Conservation (phyloP, 2,329 filamentous ascomycete genomes). For the Bipolaris gigantea region DNA sequence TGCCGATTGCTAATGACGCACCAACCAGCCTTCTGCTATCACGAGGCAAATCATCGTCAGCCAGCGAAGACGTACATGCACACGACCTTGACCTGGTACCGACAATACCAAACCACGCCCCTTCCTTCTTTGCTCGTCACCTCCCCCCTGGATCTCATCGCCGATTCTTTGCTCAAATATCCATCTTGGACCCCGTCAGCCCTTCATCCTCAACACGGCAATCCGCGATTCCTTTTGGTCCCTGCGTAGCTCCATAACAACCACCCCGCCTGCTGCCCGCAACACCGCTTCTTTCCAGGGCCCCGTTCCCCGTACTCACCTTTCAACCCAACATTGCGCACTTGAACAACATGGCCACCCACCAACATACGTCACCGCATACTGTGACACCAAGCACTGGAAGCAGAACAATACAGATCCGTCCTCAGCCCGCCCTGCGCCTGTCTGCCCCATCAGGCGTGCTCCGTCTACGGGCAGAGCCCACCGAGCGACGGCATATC, state of each 20-base stretch:
- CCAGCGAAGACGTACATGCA: slow-evolving; percentile 44
- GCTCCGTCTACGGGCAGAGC: slow-evolving; percentile 48
- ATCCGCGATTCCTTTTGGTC: slow-evolving; percentile 15
- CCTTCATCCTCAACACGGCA: slow-evolving; percentile 11
- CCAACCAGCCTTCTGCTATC: slow-evolving; percentile 15
- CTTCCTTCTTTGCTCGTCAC: slow-evolving; percentile 17
- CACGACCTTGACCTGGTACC: slow-evolving; percentile 19
- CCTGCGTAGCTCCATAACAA: slow-evolving; percentile 17
- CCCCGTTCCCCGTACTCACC: slow-evolving; percentile 77
- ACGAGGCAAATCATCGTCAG: slow-evolving; percentile 36
- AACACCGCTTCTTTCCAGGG: slow-evolving; percentile 13
- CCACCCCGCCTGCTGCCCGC: slow-evolving; percentile 15
- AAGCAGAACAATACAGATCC: slow-evolving; percentile 30
- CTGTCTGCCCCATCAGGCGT: slow-evolving; percentile 42
- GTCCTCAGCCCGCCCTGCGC: slow-evolving; percentile 38
- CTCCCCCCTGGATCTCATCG: slow-evolving; percentile 4
- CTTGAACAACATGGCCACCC: slow-evolving; percentile 27
- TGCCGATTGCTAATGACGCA: slow-evolving; percentile 30
- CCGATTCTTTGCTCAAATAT: slow-evolving; percentile 10
- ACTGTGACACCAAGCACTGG: slow-evolving; percentile 24
- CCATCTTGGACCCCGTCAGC: slow-evolving; percentile 7
- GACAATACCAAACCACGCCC: slow-evolving; percentile 18
- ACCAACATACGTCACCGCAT: slow-evolving; percentile 19
- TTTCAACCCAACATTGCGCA: slow-evolving; percentile 69
- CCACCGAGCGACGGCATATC: slow-evolving; percentile 62